Base-by-base conservation (phyloP, 768 basidiomycete genomes). In the Tricholoma flavovirens region DNA sequence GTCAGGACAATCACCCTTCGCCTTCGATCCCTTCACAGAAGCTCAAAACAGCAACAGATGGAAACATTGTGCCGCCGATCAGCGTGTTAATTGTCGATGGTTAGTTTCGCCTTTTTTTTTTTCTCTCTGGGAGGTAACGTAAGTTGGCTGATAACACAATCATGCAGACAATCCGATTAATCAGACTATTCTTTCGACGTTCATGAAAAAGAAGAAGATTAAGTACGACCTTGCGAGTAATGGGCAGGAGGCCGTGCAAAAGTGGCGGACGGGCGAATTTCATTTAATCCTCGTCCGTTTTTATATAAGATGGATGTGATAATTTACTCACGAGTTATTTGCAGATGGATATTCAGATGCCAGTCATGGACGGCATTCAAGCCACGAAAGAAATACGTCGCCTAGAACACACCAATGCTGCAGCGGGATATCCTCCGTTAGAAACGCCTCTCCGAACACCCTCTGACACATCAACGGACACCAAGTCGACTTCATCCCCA, bases 331-430 rank as follows among this genome's bases (percentile, higher is more conserved):
- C 46, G 61, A 22, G 15, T 12, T 26, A n/a, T 32, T 26, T 57
- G 3, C 61, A 98, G 96, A 99, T 99, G 97, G 97, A 99, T 75
- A 98, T 99, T 53, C 96, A 98, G 72, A 94, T 99, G 83, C 97
- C 97, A 8, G 87, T 98, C 62, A 98, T 97, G 90, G 93, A 96
- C 71, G 97, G 97, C 32, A 97, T 98, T 49, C 84, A 92, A 67
- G 97, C 97, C 6, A 99, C 97, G 3, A 94, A 93, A 64, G 91
- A 95, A 69, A 99, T 99, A 56, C 81, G 97, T 51, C 82, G 85
- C 53, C 71, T 95, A 42, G 96, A 98, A 67, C 87, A 84, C 63
- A 58, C 71, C 35, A 83, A 80, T 57, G 81, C 83, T 50, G 75
- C 81, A 48, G 82, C 84, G 45, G 86, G 84, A 7, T 87, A 81